A percentile compares a stretch with the other conserved stretches of the same genome.
phyloP scores from a whole-genome alignment of 306 rosid genomes.

The Hippophae tibetana region DNA sequence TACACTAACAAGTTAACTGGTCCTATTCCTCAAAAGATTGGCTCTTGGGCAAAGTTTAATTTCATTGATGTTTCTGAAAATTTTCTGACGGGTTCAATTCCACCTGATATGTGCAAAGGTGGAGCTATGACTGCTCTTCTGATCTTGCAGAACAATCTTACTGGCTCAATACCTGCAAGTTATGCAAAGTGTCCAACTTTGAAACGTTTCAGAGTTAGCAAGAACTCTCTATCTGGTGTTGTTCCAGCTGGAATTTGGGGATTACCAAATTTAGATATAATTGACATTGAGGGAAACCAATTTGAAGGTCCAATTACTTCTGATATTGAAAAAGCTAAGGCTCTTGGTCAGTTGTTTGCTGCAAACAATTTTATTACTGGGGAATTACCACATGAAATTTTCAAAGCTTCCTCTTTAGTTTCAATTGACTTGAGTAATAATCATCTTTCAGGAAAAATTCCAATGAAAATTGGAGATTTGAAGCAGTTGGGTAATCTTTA shows the following conservation, averaged over 20 bases:
- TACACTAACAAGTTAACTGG: constrained; percentile 59
- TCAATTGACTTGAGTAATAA: constrained; percentile 44
- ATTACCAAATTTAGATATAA: constrained; percentile 38
- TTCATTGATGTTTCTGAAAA: constrained; percentile 80
- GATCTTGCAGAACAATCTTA: constrained; percentile 60
- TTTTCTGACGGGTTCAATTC: constrained; percentile 55
- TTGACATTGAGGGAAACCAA: constrained; percentile 48
- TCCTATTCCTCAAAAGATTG: constrained; percentile 56
- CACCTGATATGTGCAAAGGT: constrained; percentile 69
- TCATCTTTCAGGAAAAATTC: constrained; percentile 46
- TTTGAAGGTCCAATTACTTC: constrained; percentile 51
- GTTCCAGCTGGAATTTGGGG: constrained; percentile 77
- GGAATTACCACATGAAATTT: constrained; percentile 49
- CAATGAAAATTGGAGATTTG: constrained; percentile 43
- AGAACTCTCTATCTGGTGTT: constrained; percentile 61
- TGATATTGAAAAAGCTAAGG: constrained; percentile 47
- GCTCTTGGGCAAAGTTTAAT: constrained; percentile 47
- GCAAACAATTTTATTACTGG: constrained; percentile 49
- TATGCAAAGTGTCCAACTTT: constrained; percentile 44
- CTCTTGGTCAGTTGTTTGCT: constrained; percentile 28
- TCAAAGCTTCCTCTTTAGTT: constrained; percentile 42
- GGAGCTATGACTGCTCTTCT: constrained; percentile 47
- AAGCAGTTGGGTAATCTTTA: constrained; percentile 40
- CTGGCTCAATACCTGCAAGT: constrained; percentile 62
- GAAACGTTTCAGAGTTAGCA: constrained; percentile 52